Evolutionary conservation across 331 rosid genomes (phyloP).

Genomic region (Cydonia oblonga): DNA sequence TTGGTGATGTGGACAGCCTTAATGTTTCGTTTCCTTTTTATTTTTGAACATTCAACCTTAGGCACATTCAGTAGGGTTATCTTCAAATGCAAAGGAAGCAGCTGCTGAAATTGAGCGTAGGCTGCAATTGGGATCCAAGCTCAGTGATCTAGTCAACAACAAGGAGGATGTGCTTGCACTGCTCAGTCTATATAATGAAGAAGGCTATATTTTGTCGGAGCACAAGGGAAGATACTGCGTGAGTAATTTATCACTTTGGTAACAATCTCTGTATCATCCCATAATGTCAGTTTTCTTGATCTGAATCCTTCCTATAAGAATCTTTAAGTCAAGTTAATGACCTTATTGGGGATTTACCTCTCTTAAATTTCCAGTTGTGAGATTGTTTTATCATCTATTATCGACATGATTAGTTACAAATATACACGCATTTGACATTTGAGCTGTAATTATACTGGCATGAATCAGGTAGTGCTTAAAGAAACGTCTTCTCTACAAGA

Average conservation of each 20-base stretch:
- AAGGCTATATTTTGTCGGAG: constrained; percentile 77
- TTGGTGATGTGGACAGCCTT: not conserved
- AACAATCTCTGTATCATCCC: not conserved
- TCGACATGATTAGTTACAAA: not conserved
- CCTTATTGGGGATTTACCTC: not conserved
- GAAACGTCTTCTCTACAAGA: constrained; percentile 65
- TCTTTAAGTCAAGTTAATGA: not conserved
- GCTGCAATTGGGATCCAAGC: constrained; percentile 79
- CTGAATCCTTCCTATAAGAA: not conserved
- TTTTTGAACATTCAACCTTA: constrained; percentile 8
- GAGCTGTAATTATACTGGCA: constrained; percentile 16
- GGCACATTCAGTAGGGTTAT: constrained; percentile 40
- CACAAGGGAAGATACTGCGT: constrained; percentile 64
- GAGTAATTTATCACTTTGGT: constrained; percentile 25
- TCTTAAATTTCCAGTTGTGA: not conserved
- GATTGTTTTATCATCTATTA: not conserved
- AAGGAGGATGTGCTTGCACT: constrained; percentile 68
- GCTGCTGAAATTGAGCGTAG: constrained; percentile 68
- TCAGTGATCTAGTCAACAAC: constrained; percentile 55
- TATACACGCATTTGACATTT: not conserved
- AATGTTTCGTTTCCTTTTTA: not conserved
- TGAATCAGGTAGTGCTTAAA: constrained; percentile 72
- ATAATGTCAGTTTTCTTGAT: not conserved
- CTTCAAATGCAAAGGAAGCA: constrained; percentile 74
- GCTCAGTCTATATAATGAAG: constrained; percentile 48